Evolutionary conservation across 306 rosid genomes (phyloP).

Genomic region (Vigna hirtella): DNA sequence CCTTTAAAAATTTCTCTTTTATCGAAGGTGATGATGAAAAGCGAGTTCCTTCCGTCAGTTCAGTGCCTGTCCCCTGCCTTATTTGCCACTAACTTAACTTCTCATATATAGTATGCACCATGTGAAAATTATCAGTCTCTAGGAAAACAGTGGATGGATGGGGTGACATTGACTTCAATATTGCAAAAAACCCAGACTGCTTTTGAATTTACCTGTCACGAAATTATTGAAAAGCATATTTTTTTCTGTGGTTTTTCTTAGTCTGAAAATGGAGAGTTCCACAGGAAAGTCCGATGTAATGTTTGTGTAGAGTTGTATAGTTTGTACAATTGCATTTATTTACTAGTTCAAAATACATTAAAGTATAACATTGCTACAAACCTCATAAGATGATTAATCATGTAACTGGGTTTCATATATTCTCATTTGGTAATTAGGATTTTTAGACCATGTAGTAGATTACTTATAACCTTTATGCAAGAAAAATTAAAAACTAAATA

Average conservation of each 20-base stretch:
- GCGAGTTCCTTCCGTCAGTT: not conserved
- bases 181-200: not conserved
- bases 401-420: not conserved
- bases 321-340: not conserved
- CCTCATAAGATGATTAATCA: not conserved
- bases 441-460: not conserved
- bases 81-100: not conserved
- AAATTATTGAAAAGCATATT: not conserved
- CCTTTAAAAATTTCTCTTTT: too few species aligned
- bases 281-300: not conserved
- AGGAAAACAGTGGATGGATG: constrained; percentile 6
- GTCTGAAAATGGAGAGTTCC: not conserved
- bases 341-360: not conserved
- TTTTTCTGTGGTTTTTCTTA: not conserved
- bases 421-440: not conserved
- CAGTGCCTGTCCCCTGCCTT: not conserved
- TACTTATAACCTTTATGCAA: not conserved
- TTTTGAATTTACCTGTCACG: constrained; percentile 20
- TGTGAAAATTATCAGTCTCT: not conserved
- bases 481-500: not conserved
- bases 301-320: not conserved
- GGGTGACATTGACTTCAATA: not conserved
- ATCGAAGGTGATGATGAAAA: constrained; percentile 9
- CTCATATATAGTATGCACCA: not conserved
- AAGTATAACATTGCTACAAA: not conserved